Evolutionary conservation across 768 basidiomycete genomes (phyloP), one percentile per base, ranked within the genome.

Genomic region (Suillus tomentosus): DNA sequence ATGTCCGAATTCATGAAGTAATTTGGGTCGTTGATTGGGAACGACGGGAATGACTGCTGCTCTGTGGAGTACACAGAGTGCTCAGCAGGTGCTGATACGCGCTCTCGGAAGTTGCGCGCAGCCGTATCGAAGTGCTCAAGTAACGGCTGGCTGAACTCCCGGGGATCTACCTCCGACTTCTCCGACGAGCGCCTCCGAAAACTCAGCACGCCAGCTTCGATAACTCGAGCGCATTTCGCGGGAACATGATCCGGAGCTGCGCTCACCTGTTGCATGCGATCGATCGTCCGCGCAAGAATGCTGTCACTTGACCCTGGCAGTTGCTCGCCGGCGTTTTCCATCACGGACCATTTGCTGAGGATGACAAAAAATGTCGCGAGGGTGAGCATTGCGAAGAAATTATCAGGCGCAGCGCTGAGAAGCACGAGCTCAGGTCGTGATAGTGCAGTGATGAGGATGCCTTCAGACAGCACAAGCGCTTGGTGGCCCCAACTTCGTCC

Each of bases 311-410:
- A 75, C 7, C 78, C 79, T 0, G 75, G 73, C 42, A 82, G 69
- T 17, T 75, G 76, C 45, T 73, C 70, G 10, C 74, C 72, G 0
- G 67, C 66, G 31, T 76, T 70, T 63, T 82, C 78, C 31, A 74
- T 64, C 31, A 80, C 71, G 54, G 71, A 76, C 69, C 81, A 81
- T 68, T 82, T 84, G 48, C 77, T 74, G 13, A 79, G 71, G 58
- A 83, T 75, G 57, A 84, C 64, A 56, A 76, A 81, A 2, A 80
- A 74, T 6, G 82, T 79, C 48, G 82, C 79, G 60, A 82, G 80
- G 0, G 76, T 71, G 53, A 82, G 72, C 76, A 83, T 77, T 37
- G 71, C 71, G 63, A 79, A 82, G 34, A 82, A 59, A 47, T 69
- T 71, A 68, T 82, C 82, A 3, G 81, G 81, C 9, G 80, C 76